Percentiles rank a stretch among this genome's conserved stretches.
These are phyloP conservation scores for Penicillium soppii DNA, from an alignment of 495 filamentous ascomycete genomes.

Conservation along the genomic window DNA sequence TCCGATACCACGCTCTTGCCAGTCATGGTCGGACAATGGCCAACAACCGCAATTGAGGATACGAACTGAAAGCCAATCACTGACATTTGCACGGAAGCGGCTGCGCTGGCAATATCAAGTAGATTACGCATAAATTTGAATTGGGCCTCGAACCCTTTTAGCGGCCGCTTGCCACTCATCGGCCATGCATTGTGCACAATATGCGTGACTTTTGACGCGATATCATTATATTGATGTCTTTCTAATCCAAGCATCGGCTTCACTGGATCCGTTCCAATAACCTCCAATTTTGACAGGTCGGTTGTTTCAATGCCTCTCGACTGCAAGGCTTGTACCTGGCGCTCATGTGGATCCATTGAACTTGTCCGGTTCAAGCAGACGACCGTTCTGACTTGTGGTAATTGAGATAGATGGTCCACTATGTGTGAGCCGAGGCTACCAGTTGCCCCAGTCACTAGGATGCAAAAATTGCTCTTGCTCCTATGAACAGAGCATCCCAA, in stretches of 20 bases:
- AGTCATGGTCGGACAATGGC: constrained; percentile 32
- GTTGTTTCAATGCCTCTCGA: not conserved
- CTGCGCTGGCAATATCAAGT: constrained; percentile 38
- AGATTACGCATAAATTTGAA: constrained; percentile 27
- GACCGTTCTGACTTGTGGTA: constrained; percentile 30
- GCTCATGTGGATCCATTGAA: constrained; percentile 11
- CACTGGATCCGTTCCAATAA: constrained; percentile 4
- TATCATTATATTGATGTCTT: not conserved
- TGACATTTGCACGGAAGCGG: constrained; percentile 15
- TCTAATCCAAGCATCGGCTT: not conserved
- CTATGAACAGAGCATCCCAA: not conserved
- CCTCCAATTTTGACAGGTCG: not conserved
- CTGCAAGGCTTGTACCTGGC: not conserved
- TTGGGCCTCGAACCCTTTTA: constrained; percentile 29
- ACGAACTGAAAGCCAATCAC: constrained; percentile 33
- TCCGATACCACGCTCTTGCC: constrained; percentile 24
- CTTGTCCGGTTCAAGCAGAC: constrained; percentile 45
- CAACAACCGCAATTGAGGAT: constrained; percentile 53
- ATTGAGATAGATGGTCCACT: constrained; percentile 27
- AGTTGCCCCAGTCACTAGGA: constrained; percentile 29
- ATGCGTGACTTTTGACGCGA: constrained; percentile 15
- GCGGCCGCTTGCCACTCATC: constrained; percentile 31
- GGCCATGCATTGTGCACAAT: constrained; percentile 43
- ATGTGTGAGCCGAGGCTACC: constrained; percentile 47
- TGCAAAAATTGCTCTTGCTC: not conserved